A percentile compares a stretch with the other conserved stretches of the same genome.
Conservation (phyloP, 305 asterid genomes). For the Fraxinus velutina region DNA sequence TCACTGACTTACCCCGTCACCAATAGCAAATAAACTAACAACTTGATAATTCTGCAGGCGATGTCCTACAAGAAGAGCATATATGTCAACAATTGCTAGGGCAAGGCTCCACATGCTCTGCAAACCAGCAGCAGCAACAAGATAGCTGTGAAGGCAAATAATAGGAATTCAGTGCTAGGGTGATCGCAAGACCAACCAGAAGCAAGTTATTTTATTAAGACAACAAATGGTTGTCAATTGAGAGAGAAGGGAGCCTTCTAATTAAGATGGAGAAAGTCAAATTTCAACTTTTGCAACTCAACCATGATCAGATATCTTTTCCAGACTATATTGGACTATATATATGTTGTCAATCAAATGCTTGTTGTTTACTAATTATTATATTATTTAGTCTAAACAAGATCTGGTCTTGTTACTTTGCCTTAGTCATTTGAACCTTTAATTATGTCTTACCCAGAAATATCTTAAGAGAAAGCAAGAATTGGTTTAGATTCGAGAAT, state of each 20-base stretch:
- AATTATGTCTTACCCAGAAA: background rate
- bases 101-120: conserved; percentile 94
- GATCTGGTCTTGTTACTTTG: background rate
- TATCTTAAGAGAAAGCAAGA: background rate
- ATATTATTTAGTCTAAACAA: background rate
- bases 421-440: background rate
- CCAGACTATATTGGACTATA: background rate
- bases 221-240: no score
- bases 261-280: background rate
- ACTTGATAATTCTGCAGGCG: conserved; percentile 63
- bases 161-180: conserved; percentile 13
- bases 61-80: conserved; percentile 91
- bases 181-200: conserved; percentile 12
- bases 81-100: conserved; percentile 64
- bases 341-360: background rate
- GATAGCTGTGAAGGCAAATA: conserved; percentile 59
- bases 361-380: background rate
- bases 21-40: conserved; percentile 78
- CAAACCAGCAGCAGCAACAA: conserved; percentile 90
- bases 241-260: no score
- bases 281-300: background rate
- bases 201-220: background rate
- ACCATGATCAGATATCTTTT: background rate
- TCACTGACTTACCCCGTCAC: conserved; percentile 85
- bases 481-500: background rate